phyloP scores from a whole-genome alignment of 495 filamentous ascomycete species.

The Aspergillus saccharolyticus region DNA sequence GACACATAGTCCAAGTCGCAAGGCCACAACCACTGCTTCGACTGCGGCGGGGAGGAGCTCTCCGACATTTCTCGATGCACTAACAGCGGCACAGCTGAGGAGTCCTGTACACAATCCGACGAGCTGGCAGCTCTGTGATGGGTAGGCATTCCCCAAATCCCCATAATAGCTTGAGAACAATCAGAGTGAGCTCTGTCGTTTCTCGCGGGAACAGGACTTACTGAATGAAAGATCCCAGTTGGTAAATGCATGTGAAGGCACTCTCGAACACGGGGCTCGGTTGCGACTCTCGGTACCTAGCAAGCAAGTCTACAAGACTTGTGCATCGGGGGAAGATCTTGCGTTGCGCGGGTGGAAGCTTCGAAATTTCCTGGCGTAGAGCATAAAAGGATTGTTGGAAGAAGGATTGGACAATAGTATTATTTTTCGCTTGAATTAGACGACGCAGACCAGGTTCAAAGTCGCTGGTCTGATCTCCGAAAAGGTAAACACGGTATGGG shows the following conservation, averaged over 20 bases:
- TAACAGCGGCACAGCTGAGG: constrained; percentile 65
- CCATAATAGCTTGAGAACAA: constrained; percentile 35
- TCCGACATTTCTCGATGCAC: constrained; percentile 60
- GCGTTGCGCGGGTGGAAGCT: constrained; percentile 54
- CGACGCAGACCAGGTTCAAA: constrained; percentile 61
- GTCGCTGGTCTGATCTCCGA: constrained; percentile 77
- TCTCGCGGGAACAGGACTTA: constrained; percentile 37
- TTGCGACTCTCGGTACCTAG: constrained; percentile 55
- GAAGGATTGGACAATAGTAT: constrained; percentile 60
- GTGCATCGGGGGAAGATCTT: constrained; percentile 62
- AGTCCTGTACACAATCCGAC: constrained; percentile 65
- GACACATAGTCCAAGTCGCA: constrained; percentile 63
- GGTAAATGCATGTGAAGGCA: constrained; percentile 62
- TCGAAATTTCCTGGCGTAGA: constrained; percentile 58
- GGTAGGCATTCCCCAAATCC: constrained; percentile 49
- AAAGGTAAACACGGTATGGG: constrained; percentile 45
- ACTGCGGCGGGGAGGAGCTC: constrained; percentile 64
- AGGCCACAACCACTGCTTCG: constrained; percentile 66
- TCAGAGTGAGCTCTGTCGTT: neutral
- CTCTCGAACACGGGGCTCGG: constrained; percentile 60
- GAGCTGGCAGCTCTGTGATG: constrained; percentile 41
- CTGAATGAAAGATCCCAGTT: constrained; percentile 73
- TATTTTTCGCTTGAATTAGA: constrained; percentile 57
- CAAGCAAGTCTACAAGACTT: constrained; percentile 64
- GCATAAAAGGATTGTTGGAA: constrained; percentile 57